Percentiles rank a stretch among this genome's conserved stretches.
Evolutionary conservation across 208 protist genomes (phyloP).

Genomic region (Porcisia deanei): DNA sequence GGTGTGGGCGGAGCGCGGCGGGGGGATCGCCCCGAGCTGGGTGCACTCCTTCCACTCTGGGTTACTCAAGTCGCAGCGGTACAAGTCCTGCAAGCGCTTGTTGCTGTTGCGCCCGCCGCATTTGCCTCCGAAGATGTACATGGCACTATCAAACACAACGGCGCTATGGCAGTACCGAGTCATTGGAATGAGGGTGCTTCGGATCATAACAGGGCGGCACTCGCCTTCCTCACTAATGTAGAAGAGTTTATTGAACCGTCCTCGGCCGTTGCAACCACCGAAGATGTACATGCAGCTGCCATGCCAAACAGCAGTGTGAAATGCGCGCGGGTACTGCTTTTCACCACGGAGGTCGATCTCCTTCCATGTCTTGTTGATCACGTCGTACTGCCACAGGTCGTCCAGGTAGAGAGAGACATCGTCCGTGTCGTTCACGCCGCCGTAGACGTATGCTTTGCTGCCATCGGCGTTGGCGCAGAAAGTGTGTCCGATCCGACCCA

Average conservation of each 20-base stretch:
- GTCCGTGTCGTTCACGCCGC: conserved; percentile 83
- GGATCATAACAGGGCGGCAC: conserved; percentile 28
- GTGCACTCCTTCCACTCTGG: conserved; percentile 50
- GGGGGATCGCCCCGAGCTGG: conserved; percentile 54
- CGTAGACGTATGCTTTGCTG: conserved; percentile 84
- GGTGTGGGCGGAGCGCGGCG: conserved; percentile 80
- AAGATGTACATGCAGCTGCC: conserved; percentile 75
- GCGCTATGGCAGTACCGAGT: conserved; percentile 89
- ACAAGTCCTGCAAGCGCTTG: conserved; percentile 79
- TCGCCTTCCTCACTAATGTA: conserved; percentile 61
- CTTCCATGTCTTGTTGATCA: conserved; percentile 64
- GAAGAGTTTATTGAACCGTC: conserved; percentile 87
- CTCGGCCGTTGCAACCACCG: conserved; percentile 85
- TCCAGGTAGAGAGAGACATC: conserved; percentile 81
- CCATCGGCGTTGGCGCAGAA: conserved; percentile 71
- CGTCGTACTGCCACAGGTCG: conserved; percentile 82
- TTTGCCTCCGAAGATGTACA: conserved; percentile 91
- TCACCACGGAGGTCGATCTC: conserved; percentile 58
- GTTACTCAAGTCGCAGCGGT: conserved; percentile 39
- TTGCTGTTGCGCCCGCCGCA: conserved; percentile 90
- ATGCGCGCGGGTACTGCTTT: conserved; percentile 74
- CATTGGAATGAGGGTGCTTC: conserved; percentile 24
- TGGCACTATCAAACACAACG: conserved; percentile 67
- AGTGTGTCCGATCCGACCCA: conserved; percentile 86
- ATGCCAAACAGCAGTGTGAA: conserved; percentile 86